Base-by-base conservation (phyloP, 2,329 filamentous ascomycete species). In the Colletotrichum sp. region DNA sequence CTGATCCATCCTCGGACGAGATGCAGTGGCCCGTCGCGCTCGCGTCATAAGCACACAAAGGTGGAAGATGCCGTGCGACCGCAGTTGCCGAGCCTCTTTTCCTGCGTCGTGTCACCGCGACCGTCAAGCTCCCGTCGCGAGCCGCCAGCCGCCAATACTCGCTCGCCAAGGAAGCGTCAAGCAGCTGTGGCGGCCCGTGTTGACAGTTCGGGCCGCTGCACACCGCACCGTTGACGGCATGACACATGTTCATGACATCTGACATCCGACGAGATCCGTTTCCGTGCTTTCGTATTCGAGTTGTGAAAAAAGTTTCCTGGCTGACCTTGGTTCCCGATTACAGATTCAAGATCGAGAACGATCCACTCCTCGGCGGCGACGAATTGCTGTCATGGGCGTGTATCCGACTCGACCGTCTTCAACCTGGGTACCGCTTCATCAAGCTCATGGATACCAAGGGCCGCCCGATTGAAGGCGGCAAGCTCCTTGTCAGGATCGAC, bases 391-490 rank as follows among this genome's bases (percentile, higher is more conserved):
- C 88, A 12, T 92, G 90, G 90, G 89, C 90, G 30, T 92, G 90
- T 80, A 88, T 92, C 80, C 89, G 91, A 5, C 87, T 92, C 15
- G 90, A 92, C 82, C 89, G 90, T 52, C 86, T 92, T 4, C 87
- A 86, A 63, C 83, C 83, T 63, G 91, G 91, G 21, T 92, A 91
- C 82, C 88, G 91, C 60, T 89, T 91, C 77, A 83, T 92, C 68
- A 83, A 85, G 52, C 85, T 92, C 60, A 82, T 87, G 78, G 87
- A 91, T 73, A 82, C 83, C 26, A 83, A 85, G 30, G 88, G 89
- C 21, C 82, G 85, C 62, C 83, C 84, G 15, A 86, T 89, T 28
- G 80, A 84, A 8, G 88, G 87, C 69, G 86, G 86, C 12, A 87
- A 88, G 78, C 81, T 92, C 65, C 84, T 92, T 55, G 88, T 92